phyloP scores from a whole-genome alignment of 148 eudicot genomes.

The Rhododendron mucronatum region DNA sequence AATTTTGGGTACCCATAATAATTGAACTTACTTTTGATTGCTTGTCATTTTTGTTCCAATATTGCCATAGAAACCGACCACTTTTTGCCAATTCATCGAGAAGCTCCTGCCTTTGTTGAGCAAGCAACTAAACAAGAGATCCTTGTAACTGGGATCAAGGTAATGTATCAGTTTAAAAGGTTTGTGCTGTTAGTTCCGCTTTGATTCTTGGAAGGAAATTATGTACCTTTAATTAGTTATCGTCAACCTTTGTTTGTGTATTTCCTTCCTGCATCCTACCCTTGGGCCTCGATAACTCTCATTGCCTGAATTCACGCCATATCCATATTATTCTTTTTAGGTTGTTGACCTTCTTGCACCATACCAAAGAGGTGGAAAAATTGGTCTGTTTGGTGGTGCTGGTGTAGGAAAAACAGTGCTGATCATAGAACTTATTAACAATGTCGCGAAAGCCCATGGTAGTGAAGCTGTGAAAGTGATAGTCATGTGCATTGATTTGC shows the following conservation, averaged over 20 bases:
- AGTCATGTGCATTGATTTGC: neutral
- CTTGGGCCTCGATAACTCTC: neutral
- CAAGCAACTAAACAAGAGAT: slow-evolving; percentile 96
- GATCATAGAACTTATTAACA: slow-evolving; percentile 83
- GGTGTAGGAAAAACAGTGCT: slow-evolving; percentile 75
- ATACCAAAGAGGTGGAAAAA: slow-evolving; percentile 89
- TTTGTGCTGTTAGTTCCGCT: neutral
- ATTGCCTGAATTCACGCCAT: too few relatives aligned
- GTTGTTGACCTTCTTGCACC: slow-evolving; percentile 92
- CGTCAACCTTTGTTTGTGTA: neutral
- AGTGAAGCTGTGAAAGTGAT: slow-evolving; percentile 15
- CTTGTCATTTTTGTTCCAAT: neutral
- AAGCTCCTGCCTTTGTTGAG: slow-evolving; percentile 94
- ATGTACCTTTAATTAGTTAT: neutral
- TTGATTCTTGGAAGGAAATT: neutral
- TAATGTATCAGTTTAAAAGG: slow-evolving; percentile 11
- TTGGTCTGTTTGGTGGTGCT: slow-evolving; percentile 78
- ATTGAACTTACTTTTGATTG: too few relatives aligned
- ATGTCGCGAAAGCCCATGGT: slow-evolving; percentile 92
- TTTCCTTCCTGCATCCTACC: neutral
- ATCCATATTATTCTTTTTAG: slow-evolving; percentile 18
- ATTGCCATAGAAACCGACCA: slow-evolving; percentile 66
- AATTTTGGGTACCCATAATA: neutral
- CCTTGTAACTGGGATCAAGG: slow-evolving; percentile 98
- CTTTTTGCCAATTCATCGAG: slow-evolving; percentile 84